Conservation (phyloP, 2,329 filamentous ascomycete genomes). For the Sphaceloma murrayae region DNA sequence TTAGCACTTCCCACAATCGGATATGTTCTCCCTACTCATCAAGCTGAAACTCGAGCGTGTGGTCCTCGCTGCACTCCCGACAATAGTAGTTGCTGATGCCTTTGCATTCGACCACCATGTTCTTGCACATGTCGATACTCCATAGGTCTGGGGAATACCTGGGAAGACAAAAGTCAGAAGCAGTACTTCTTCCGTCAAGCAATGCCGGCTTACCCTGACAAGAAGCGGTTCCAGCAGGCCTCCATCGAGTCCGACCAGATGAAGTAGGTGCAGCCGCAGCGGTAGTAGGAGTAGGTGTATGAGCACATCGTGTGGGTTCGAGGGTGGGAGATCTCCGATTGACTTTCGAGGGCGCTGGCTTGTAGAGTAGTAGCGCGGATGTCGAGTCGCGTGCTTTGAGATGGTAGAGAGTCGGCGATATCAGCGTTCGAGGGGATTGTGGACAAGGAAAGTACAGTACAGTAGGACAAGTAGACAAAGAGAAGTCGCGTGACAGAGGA, state of each 20-base stretch:
- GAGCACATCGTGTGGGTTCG: constrained; percentile 32
- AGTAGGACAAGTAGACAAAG: not conserved
- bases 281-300: constrained; percentile 40
- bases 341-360: too few relatives aligned
- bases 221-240: constrained; percentile 36
- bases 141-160: constrained; percentile 41
- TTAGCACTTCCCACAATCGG: too few relatives aligned
- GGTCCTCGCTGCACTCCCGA: constrained; percentile 36
- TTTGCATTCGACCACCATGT: constrained; percentile 27
- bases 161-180: too few relatives aligned
- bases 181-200: too few relatives aligned
- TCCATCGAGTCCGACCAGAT: constrained; percentile 39
- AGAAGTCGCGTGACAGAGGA: not conserved
- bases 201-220: too few relatives aligned
- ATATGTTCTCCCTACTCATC: constrained; percentile 27
- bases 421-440: too few relatives aligned
- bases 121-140: constrained; percentile 40
- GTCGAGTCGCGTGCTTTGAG: not conserved
- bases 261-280: constrained; percentile 42
- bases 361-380: too few relatives aligned
- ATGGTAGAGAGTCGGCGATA: not conserved
- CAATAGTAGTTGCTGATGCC: constrained; percentile 39
- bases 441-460: too few relatives aligned
- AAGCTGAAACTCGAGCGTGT: constrained; percentile 34
- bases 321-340: too few relatives aligned